Conservation (phyloP, 768 basidiomycete genomes). For the Cystofilobasidium bisporidii region DNA sequence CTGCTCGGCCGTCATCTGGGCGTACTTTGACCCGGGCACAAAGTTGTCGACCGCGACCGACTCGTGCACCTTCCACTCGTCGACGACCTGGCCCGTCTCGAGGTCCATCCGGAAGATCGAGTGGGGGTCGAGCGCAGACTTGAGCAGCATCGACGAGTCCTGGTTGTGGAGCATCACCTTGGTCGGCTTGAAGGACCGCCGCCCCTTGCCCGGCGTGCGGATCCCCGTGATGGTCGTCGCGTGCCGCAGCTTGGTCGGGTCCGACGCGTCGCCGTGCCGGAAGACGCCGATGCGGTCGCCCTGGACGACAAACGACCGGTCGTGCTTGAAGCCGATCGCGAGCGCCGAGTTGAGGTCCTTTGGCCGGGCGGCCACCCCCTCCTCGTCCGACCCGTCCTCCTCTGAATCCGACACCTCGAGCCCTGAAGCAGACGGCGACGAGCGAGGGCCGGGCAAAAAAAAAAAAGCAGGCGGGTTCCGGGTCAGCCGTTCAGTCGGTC, state of each 20-base stretch:
- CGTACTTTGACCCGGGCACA: constrained; percentile 86
- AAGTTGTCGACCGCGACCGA: constrained; percentile 76
- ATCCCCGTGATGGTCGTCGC: constrained; percentile 78
- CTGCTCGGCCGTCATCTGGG: constrained; percentile 81
- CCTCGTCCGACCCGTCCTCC: constrained; percentile 30
- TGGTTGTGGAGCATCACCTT: constrained; percentile 95
- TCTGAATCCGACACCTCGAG: constrained; percentile 11
- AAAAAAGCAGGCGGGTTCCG: too few species aligned
- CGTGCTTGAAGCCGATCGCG: constrained; percentile 89
- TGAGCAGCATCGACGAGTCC: constrained; percentile 89
- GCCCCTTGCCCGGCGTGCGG: constrained; percentile 57
- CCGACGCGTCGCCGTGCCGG: constrained; percentile 52
- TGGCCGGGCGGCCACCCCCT: constrained; percentile 29
- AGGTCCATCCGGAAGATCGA: constrained; percentile 85
- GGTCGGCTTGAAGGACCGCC: constrained; percentile 65
- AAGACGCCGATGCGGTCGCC: constrained; percentile 89
- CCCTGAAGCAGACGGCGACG: not conserved
- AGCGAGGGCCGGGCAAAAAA: too few species aligned
- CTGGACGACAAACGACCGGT: constrained; percentile 84
- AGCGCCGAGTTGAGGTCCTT: constrained; percentile 46
- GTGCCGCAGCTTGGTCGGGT: constrained; percentile 66
- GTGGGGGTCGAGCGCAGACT: constrained; percentile 69
- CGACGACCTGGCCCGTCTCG: constrained; percentile 84
- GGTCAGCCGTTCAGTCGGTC: too few species aligned
- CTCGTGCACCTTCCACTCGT: constrained; percentile 98